A percentile compares a stretch with the other conserved stretches of the same genome.
phyloP scores from a whole-genome alignment of 345 rosid species.

The Barbarea vulgaris region DNA sequence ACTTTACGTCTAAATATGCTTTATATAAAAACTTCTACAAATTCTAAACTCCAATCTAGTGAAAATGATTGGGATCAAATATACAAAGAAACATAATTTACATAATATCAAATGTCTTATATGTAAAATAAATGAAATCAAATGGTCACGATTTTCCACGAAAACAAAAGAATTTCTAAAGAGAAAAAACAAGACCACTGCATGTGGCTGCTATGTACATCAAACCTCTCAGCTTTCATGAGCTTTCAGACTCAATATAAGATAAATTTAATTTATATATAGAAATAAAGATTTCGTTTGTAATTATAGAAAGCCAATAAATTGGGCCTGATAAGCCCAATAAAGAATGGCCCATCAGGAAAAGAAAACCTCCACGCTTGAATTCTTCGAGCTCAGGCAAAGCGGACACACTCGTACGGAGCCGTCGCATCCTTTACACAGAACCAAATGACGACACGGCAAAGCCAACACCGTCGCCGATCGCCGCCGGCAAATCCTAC shows the following conservation, averaged over 20 bases:
- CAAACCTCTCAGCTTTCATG: constrained; percentile 8
- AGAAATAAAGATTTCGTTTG: not conserved
- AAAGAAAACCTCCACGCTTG: constrained; percentile 79
- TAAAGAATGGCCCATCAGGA: constrained; percentile 39
- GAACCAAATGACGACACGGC: constrained; percentile 91
- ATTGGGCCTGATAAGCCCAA: not conserved
- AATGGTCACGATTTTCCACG: not conserved
- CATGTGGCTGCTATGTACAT: constrained; percentile 16
- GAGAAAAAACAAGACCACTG: not conserved
- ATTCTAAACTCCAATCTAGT: not conserved
- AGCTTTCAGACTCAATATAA: not conserved
- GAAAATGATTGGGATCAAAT: not conserved
- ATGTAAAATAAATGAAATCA: constrained; percentile 4
- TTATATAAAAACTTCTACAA: not conserved
- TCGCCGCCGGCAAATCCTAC: constrained; percentile 60
- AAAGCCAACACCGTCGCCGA: constrained; percentile 72
- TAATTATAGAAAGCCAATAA: not conserved
- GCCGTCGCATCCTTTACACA: constrained; percentile 73
- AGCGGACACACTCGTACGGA: constrained; percentile 72
- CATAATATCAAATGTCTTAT: not conserved
- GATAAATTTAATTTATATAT: constrained; percentile 5
- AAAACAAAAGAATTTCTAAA: not conserved
- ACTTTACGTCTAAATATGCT: not conserved
- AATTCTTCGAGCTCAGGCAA: constrained; percentile 61
- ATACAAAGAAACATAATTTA: no score